A percentile compares a stretch with the other conserved stretches of the same genome.
Evolutionary conservation across 78 protist species (phyloP).

Genomic region (Chrysochromulina parva): DNA sequence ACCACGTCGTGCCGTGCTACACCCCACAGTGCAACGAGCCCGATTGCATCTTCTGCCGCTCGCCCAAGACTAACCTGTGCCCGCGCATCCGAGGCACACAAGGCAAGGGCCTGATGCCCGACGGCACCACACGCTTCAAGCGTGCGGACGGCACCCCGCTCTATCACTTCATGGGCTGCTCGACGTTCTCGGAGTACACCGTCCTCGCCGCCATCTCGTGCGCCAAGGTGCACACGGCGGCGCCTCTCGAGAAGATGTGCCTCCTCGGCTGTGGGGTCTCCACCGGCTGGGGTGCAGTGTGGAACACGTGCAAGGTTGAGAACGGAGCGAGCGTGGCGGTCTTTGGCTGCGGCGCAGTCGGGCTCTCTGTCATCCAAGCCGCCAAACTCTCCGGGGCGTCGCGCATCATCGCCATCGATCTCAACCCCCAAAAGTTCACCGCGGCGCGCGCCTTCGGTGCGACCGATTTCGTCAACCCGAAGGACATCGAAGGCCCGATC

Average conservation of each 20-base stretch:
- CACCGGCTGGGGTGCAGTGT: not conserved
- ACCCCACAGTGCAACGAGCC: not conserved
- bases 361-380: not conserved
- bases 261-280: not conserved
- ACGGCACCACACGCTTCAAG: not conserved
- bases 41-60: slow-evolving; percentile 16
- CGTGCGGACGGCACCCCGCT: not conserved
- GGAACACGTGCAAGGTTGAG: not conserved
- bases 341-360: not conserved
- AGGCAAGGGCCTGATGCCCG: not conserved
- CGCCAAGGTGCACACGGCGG: not conserved
- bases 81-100: slow-evolving; percentile 8
- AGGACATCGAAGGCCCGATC: not conserved
- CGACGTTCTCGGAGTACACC: not conserved
- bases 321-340: not conserved
- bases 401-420: not conserved
- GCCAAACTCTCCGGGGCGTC: not conserved
- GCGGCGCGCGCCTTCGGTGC: not conserved
- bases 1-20: slow-evolving; percentile 20
- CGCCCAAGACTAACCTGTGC: slow-evolving; percentile 2
- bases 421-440: not conserved
- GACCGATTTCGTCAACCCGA: not conserved
- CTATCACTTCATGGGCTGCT: slow-evolving; percentile 14
- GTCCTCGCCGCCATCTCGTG: not conserved
- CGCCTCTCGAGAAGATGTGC: not conserved